These are phyloP conservation scores for Gracilaria gracilis DNA, from an alignment of 23 red algal genomes.

Conservation along the genomic window DNA sequence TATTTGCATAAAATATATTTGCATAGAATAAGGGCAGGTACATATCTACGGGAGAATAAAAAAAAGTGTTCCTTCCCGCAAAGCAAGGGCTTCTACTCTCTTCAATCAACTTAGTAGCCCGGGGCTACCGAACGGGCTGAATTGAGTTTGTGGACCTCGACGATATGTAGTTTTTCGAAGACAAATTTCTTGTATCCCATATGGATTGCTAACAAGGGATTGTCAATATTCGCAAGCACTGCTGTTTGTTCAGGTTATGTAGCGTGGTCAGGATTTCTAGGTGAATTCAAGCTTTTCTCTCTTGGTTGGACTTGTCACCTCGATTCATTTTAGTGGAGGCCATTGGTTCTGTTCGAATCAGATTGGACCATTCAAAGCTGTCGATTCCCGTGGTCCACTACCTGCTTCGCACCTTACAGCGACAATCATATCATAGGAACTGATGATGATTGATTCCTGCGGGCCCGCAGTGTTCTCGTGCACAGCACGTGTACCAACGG, in stretches of 20 bases:
- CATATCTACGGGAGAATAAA: no score
- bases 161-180: conserved; percentile 19
- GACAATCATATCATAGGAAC: neutral
- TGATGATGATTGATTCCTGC: conserved; percentile 16
- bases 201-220: neutral
- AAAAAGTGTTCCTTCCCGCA: no score
- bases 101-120: neutral
- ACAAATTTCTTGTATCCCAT: conserved; percentile 5
- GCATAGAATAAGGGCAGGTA: no score
- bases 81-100: no score
- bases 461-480: no score
- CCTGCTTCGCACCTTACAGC: neutral
- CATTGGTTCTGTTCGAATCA: conserved; percentile 19
- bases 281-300: conserved; percentile 11
- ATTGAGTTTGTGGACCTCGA: neutral
- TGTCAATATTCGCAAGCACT: neutral
- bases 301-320: neutral
- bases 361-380: conserved; percentile 27
- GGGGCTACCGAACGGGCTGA: neutral
- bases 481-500: no score
- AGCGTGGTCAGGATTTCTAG: neutral
- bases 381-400: neutral
- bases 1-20: no score
- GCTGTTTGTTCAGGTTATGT: neutral
- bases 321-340: conserved; percentile 5